Conservation (phyloP, 169 alveolate species). For the Babesia ovata region DNA sequence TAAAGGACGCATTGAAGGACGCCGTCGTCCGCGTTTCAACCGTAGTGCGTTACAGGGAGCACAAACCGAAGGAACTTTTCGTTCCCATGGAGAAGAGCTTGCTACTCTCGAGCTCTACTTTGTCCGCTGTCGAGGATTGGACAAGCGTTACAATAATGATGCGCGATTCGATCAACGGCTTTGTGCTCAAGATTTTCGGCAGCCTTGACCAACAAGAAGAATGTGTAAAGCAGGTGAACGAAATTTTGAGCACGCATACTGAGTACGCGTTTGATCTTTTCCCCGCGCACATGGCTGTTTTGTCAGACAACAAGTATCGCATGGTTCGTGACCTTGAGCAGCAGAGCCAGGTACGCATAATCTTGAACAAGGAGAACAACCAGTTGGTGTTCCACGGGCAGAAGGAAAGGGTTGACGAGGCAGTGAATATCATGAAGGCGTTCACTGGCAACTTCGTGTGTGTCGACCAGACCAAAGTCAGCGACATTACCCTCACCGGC, state of each 20-base stretch:
- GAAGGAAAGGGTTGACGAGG: conserved; percentile 42
- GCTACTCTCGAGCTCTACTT: conserved; percentile 19
- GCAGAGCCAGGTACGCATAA: conserved; percentile 19
- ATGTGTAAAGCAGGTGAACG: conserved; percentile 36
- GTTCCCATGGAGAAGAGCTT: conserved; percentile 22
- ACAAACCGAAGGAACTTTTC: conserved; percentile 17
- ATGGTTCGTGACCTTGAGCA: conserved; percentile 35
- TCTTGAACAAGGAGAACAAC: conserved; percentile 24
- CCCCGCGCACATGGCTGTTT: conserved; percentile 44
- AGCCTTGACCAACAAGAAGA: conserved; percentile 52
- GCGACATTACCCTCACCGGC: conserved; percentile 13
- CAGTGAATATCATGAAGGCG: conserved; percentile 38
- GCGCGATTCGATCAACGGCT: conserved; percentile 34
- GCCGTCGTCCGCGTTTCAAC: conserved; percentile 18
- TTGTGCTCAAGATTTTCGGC: conserved; percentile 40
- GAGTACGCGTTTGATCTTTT: conserved; percentile 19
- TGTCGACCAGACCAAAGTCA: conserved; percentile 22
- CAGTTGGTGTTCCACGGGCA: conserved; percentile 38
- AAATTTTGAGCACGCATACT: conserved; percentile 26
- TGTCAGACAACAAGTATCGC: conserved; percentile 55
- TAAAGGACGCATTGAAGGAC: conserved; percentile 6
- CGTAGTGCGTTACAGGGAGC: not conserved
- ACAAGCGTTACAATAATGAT: conserved; percentile 23
- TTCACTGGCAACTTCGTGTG: conserved; percentile 34
- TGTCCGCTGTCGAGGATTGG: conserved; percentile 39